A percentile compares a stretch with the other conserved stretches of the same genome.
These are phyloP conservation scores for Neofusicoccum sp. DNA, from an alignment of 2,329 filamentous ascomycete species.

Conservation along the genomic window DNA sequence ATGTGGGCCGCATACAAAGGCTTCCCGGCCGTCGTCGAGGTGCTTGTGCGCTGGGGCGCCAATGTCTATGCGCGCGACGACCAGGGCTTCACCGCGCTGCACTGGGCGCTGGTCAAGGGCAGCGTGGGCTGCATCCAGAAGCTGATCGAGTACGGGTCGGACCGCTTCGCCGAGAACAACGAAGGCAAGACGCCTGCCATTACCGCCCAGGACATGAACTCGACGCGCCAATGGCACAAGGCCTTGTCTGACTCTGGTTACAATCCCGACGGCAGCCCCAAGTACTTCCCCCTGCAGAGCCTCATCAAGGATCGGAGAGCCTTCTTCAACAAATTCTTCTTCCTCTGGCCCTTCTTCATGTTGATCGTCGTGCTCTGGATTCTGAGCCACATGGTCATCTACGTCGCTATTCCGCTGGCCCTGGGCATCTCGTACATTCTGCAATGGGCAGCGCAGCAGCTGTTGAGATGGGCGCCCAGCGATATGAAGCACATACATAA, in stretches of 20 bases:
- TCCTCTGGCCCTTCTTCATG: conserved; percentile 80
- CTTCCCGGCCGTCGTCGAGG: conserved; percentile 84
- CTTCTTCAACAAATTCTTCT: conserved; percentile 83
- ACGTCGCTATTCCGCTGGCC: conserved; percentile 70
- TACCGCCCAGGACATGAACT: conserved; percentile 89
- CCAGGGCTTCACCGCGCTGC: conserved; percentile 88
- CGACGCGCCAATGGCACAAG: conserved; percentile 74
- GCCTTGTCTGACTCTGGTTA: conserved; percentile 84
- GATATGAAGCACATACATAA: conserved; percentile 89
- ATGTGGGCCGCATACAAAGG: conserved; percentile 99
- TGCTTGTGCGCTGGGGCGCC: conserved; percentile 92
- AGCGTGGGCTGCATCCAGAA: conserved; percentile 87
- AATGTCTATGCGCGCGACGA: conserved; percentile 89
- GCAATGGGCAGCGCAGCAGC: conserved; percentile 73
- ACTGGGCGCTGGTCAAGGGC: conserved; percentile 96
- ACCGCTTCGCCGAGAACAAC: conserved; percentile 84
- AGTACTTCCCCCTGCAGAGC: conserved; percentile 70
- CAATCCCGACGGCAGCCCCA: conserved; percentile 71
- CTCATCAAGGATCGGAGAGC: conserved; percentile 73
- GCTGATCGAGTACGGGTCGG: conserved; percentile 90
- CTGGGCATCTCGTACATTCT: conserved; percentile 65
- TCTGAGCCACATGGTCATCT: conserved; percentile 71
- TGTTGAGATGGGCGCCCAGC: conserved; percentile 76
- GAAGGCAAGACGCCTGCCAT: conserved; percentile 86
- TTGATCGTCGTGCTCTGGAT: conserved; percentile 70